A percentile compares a stretch with the other conserved stretches of the same genome.
Conservation (phyloP, 2,329 filamentous ascomycete species). For the Immersiporthe knoxdaviesiana region DNA sequence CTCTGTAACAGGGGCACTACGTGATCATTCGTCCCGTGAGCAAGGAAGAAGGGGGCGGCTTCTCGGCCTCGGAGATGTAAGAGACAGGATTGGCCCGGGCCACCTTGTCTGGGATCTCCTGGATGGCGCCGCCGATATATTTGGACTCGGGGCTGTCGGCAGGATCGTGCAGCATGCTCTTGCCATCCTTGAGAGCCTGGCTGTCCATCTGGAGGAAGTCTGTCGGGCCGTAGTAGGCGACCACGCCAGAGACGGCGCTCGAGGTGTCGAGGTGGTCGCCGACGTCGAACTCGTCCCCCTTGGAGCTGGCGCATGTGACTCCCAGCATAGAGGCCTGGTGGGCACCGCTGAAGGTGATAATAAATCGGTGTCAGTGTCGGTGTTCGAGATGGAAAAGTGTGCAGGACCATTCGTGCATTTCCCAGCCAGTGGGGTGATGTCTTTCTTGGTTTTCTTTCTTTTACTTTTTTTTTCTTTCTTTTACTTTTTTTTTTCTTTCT, state of each 20-base stretch:
- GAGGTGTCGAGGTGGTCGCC: slow-evolving; percentile 26
- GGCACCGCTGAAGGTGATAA: slow-evolving; percentile 7
- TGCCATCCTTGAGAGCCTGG: slow-evolving; percentile 14
- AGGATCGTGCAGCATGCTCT: slow-evolving; percentile 20
- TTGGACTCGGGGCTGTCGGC: slow-evolving; percentile 23
- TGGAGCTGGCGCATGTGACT: slow-evolving; percentile 15
- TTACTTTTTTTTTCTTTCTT: background rate
- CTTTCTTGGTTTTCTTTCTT: too few relatives aligned
- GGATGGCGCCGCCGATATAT: slow-evolving; percentile 23
- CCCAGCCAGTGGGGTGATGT: background rate
- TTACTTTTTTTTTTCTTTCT: background rate
- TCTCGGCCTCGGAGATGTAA: slow-evolving; percentile 20
- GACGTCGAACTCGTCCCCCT: slow-evolving; percentile 25
- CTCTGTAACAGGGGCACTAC: slow-evolving; percentile 25
- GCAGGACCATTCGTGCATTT: background rate
- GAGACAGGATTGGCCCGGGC: slow-evolving; percentile 24
- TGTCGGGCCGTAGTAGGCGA: slow-evolving; percentile 26
- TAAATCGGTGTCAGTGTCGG: background rate
- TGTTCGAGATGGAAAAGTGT: too few relatives aligned
- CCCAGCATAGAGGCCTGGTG: slow-evolving; percentile 26
- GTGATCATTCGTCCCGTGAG: slow-evolving; percentile 23
- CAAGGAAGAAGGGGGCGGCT: slow-evolving; percentile 25
- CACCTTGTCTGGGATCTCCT: slow-evolving; percentile 23
- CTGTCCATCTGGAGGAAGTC: slow-evolving; percentile 29
- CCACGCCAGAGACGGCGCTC: slow-evolving; percentile 24